phyloP scores from a whole-genome alignment of 2,329 filamentous ascomycete genomes.

The Paraphoma chrysanthemicola region DNA sequence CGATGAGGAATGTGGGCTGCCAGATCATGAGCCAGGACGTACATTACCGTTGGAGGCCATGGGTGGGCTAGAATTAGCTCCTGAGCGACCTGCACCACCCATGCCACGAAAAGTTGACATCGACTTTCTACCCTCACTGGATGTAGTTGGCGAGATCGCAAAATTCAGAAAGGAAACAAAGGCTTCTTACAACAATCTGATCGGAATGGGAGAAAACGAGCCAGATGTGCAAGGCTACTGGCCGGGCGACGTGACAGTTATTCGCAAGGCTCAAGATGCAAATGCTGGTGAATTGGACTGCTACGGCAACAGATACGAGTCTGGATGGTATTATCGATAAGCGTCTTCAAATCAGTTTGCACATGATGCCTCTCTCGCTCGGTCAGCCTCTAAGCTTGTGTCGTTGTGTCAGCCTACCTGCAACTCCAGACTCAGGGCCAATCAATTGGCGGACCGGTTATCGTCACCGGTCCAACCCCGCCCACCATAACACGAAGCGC shows the following conservation, averaged over 20 bases:
- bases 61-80: conserved; percentile 49
- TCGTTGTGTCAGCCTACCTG: conserved; percentile 4
- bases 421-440: conserved; percentile 6
- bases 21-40: conserved; percentile 52
- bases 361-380: background rate
- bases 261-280: conserved; percentile 53
- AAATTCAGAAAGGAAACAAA: conserved; percentile 62
- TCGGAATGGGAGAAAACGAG: conserved; percentile 35
- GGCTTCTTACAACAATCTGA: conserved; percentile 53
- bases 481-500: conserved; percentile 3
- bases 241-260: conserved; percentile 65
- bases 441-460: conserved; percentile 10
- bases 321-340: conserved; percentile 59
- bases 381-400: no score
- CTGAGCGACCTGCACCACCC: conserved; percentile 12
- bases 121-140: conserved; percentile 35
- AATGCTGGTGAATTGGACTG: conserved; percentile 55
- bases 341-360: background rate
- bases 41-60: conserved; percentile 57
- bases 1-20: conserved; percentile 63
- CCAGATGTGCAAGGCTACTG: conserved; percentile 63
- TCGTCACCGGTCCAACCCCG: conserved; percentile 15
- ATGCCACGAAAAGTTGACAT: conserved; percentile 9
- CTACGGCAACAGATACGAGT: conserved; percentile 62
- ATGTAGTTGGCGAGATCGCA: conserved; percentile 62